Percentiles rank a stretch among this genome's conserved stretches.
These are phyloP conservation scores for Phytophthora pini DNA, from an alignment of 352 stramenopile genomes.

Conservation along the genomic window DNA sequence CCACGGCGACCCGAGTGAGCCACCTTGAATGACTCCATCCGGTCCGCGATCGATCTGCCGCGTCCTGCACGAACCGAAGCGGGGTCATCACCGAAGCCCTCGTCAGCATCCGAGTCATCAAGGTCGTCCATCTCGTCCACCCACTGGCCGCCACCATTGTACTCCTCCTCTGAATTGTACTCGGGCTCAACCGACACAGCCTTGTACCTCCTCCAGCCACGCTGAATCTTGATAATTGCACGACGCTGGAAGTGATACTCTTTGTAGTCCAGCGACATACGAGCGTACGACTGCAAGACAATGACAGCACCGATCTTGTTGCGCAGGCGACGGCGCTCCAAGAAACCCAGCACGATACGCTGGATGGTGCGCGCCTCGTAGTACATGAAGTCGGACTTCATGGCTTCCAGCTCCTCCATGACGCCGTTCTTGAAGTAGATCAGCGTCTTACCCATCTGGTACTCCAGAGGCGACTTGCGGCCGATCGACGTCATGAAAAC, in stretches of 20 bases:
- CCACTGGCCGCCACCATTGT: slow-evolving; percentile 51
- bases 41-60: slow-evolving; percentile 61
- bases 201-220: slow-evolving; percentile 65
- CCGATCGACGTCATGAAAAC: slow-evolving; percentile 87
- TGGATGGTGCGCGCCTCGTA: slow-evolving; percentile 89
- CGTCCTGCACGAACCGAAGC: slow-evolving; percentile 37
- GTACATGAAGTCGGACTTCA: slow-evolving; percentile 94
- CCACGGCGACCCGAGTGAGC: slow-evolving; percentile 49
- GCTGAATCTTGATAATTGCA: slow-evolving; percentile 78
- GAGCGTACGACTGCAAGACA: slow-evolving; percentile 81
- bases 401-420: slow-evolving; percentile 94
- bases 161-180: slow-evolving; percentile 47
- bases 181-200: slow-evolving; percentile 39
- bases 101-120: slow-evolving; percentile 55
- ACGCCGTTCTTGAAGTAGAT: slow-evolving; percentile 97
- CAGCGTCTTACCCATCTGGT: slow-evolving; percentile 94
- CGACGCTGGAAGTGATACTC: slow-evolving; percentile 78
- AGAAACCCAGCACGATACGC: slow-evolving; percentile 81
- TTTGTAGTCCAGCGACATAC: slow-evolving; percentile 78
- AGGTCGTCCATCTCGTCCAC: slow-evolving; percentile 51
- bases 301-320: slow-evolving; percentile 76
- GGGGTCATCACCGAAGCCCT: slow-evolving; percentile 59
- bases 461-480: slow-evolving; percentile 85
- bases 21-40: slow-evolving; percentile 69
- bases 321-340: slow-evolving; percentile 73